These are phyloP conservation scores for Saururus chinensis DNA, from an alignment of 164 flowering plant genomes.

Conservation along the genomic window DNA sequence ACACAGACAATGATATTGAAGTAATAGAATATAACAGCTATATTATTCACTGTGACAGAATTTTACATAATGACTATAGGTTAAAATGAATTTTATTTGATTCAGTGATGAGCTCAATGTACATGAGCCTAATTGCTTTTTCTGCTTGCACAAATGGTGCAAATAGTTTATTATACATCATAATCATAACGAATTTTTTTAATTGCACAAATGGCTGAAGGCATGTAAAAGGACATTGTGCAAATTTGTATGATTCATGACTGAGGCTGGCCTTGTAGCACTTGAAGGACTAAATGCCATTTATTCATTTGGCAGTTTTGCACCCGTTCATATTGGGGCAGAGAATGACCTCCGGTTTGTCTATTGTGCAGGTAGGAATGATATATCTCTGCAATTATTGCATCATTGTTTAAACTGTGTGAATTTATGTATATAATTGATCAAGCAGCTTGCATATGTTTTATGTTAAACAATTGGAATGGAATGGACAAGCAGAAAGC, in stretches of 20 bases:
- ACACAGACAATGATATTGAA: no score
- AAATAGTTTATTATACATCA: no score
- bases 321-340: constrained; percentile 75
- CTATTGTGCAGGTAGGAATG: constrained; percentile 86
- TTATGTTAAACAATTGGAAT: constrained; percentile 73
- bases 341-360: constrained; percentile 89
- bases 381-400: not conserved
- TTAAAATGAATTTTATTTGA: no score
- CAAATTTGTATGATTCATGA: no score
- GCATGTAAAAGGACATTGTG: not conserved
- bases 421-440: constrained; percentile 3
- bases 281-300: not conserved
- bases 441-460: constrained; percentile 76
- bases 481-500: constrained; percentile 86
- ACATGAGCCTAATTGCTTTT: not conserved
- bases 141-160: no score
- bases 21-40: not conserved
- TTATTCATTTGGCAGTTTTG: constrained; percentile 42
- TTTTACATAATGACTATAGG: not conserved
- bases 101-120: not conserved
- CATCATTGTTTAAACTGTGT: not conserved
- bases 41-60: not conserved
- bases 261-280: no score
- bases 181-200: no score
- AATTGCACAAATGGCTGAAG: no score